Evolutionary conservation across 2,329 filamentous ascomycete genomes (phyloP).

Genomic region (Xylariales sp.): DNA sequence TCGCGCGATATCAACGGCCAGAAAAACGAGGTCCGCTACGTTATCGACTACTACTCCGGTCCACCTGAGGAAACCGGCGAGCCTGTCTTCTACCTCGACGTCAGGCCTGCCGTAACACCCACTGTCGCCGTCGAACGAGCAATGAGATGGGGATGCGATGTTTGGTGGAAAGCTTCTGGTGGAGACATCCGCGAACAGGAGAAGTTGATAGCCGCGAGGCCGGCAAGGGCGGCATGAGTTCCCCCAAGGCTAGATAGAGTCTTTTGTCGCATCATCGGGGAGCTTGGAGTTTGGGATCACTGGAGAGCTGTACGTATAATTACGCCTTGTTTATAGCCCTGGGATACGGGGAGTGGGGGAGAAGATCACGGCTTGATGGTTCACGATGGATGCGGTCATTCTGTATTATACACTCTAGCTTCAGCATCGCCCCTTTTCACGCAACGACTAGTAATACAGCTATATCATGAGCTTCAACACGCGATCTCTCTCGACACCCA

Average conservation of each 20-base stretch:
- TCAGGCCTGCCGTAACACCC: conserved; percentile 82
- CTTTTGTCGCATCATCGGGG: conserved; percentile 4
- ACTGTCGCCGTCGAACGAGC: conserved; percentile 75
- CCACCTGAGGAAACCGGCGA: conserved; percentile 78
- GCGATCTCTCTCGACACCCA: no score
- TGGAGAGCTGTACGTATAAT: background rate
- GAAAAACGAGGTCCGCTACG: conserved; percentile 77
- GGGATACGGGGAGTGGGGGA: background rate
- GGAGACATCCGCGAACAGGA: conserved; percentile 53
- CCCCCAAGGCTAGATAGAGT: background rate
- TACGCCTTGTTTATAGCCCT: background rate
- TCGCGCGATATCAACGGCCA: conserved; percentile 64
- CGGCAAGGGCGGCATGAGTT: background rate
- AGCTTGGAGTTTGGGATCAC: conserved; percentile 6
- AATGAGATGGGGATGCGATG: conserved; percentile 81
- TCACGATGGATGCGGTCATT: conserved; percentile 4
- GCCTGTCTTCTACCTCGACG: conserved; percentile 93
- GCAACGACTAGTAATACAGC: background rate
- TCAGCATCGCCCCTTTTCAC: background rate
- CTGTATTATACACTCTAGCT: conserved; percentile 5
- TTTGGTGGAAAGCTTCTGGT: conserved; percentile 88
- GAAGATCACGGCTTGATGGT: background rate
- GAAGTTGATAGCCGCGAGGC: conserved; percentile 11
- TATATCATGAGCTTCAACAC: background rate
- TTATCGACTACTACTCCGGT: conserved; percentile 95